Evolutionary conservation across 495 filamentous ascomycete species (phyloP).

Genomic region (Penicillium steckii): DNA sequence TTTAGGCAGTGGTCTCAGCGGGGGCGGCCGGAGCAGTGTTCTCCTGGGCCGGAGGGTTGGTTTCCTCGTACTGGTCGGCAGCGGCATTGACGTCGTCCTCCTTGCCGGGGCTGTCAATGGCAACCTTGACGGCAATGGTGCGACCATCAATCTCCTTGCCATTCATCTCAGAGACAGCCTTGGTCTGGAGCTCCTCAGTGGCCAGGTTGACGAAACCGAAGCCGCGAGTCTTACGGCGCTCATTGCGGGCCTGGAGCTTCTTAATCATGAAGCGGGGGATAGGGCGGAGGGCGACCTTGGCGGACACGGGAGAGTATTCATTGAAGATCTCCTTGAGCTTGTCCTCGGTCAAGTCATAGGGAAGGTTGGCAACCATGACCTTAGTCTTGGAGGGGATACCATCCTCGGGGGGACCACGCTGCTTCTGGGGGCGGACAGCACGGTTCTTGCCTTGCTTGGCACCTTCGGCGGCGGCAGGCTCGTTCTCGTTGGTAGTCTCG

Average conservation of each 20-base stretch:
- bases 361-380: constrained; percentile 99
- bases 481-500: constrained; percentile 61
- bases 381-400: constrained; percentile 98
- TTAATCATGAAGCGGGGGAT: constrained; percentile 99
- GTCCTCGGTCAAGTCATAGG: constrained; percentile 95
- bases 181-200: constrained; percentile 93
- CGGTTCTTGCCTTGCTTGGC: constrained; percentile 45
- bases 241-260: constrained; percentile 96
- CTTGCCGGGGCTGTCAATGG: constrained; percentile 98
- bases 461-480: constrained; percentile 49
- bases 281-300: constrained; percentile 96
- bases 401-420: constrained; percentile 96
- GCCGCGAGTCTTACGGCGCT: constrained; percentile 98
- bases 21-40: constrained; percentile 29
- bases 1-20: constrained; percentile 31
- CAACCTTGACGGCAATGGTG: constrained; percentile 99
- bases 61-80: constrained; percentile 47
- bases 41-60: constrained; percentile 39
- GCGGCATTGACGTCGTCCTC: constrained; percentile 84
- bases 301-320: constrained; percentile 83
- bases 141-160: constrained; percentile 97
- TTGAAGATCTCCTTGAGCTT: constrained; percentile 98
- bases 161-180: constrained; percentile 97
- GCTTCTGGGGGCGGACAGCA: constrained; percentile 50
- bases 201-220: constrained; percentile 97